Evolutionary conservation across 805 yeast genomes (phyloP).

Genomic region (Myxozyma vanderwaltii): DNA sequence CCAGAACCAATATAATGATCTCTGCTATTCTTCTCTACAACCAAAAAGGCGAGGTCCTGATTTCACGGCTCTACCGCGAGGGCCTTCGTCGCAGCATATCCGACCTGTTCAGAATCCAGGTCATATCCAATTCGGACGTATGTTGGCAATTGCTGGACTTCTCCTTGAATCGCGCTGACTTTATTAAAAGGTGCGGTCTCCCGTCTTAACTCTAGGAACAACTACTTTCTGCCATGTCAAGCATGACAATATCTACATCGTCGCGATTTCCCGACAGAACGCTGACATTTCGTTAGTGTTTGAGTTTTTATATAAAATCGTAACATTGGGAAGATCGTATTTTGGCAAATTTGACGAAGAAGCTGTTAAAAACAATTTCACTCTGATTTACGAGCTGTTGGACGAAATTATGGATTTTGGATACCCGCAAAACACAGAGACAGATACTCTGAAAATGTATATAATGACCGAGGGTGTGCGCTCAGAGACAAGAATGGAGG

Average conservation of each 20-base stretch:
- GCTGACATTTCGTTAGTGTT: constrained; percentile 79
- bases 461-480: constrained; percentile 43
- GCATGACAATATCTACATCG: constrained; percentile 67
- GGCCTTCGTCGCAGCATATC: constrained; percentile 77
- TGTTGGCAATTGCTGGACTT: constrained; percentile 25
- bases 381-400: constrained; percentile 69
- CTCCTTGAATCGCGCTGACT: background rate
- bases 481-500: constrained; percentile 29
- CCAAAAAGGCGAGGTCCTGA: constrained; percentile 77
- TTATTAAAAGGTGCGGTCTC: constrained; percentile 52
- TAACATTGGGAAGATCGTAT: constrained; percentile 53
- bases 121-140: constrained; percentile 64
- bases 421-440: constrained; percentile 68
- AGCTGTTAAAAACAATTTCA: constrained; percentile 64
- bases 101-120: constrained; percentile 91
- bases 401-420: constrained; percentile 81
- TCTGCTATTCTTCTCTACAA: constrained; percentile 80
- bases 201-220: constrained; percentile 83
- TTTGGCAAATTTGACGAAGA: constrained; percentile 50
- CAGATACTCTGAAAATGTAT: constrained; percentile 45
- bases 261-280: constrained; percentile 86
- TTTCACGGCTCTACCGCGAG: constrained; percentile 71
- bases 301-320: constrained; percentile 72
- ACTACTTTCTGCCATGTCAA: constrained; percentile 84
- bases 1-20: no score